Base-by-base conservation (phyloP, 1,284 basidiomycete species). In the Anthracocystis panici-leucophaei region DNA sequence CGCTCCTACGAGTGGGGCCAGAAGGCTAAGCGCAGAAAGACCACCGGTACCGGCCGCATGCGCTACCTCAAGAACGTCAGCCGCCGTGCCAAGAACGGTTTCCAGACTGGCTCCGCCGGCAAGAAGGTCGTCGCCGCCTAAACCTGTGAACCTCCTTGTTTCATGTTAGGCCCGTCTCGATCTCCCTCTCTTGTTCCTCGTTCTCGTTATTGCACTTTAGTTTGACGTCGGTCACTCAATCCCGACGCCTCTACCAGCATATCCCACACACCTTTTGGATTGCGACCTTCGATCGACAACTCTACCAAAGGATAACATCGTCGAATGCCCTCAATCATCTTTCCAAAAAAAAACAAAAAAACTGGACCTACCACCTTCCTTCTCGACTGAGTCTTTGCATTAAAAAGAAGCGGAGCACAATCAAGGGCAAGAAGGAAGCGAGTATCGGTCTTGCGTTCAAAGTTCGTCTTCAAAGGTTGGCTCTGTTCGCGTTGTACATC, bases 1-100 rank as follows among this genome's bases (percentile, higher is more conserved):
- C 91, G 96, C 86, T 95, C 93, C 83, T 98, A 91, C 88, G 92
- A 98, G 88, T 99, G 96, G 96, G 94, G 94, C 81, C 90, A 92
- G 87, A 99, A 99, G 91, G 96, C 95, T 69, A 97, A 98, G 91
- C 92, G 96, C 88, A 92, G 96, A 91, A 96, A 97, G 91, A 97
- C 95, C 74, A 89, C 95, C 78, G 96, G 96, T 81, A 95, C 96
- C 82, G 96, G 96, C 80, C 91, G 96, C 85, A 97, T 97, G 95
- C 89, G 90, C 79, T 91, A 95, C 91, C 90, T 99, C 88, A 97
- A 95, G 90, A 87, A 71, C 51, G 82, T 85, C 64, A 65, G 82
- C 44, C 81, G 83, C 68, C 72, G 75, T 16, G 81, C 82, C 59
- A 98, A 98, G 92, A 98, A 98, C 87, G 96, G 95, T 68, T 95